phyloP scores from a whole-genome alignment of 306 rosid genomes.

The Ochetophila trinervis region DNA sequence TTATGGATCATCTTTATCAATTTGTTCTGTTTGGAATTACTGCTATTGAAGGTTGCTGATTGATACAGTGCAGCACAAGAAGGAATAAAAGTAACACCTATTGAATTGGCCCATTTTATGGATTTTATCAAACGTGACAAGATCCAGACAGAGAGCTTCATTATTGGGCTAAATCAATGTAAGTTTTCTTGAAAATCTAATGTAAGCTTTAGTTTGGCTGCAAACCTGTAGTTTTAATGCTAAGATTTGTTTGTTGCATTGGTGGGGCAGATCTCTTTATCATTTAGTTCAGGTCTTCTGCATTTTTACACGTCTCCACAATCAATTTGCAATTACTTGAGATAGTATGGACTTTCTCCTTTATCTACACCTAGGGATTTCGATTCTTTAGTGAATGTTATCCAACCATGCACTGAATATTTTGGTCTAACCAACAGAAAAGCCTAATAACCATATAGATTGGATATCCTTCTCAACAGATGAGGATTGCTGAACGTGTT shows the following conservation, averaged over 20 bases:
- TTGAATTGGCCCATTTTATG: constrained; percentile 41
- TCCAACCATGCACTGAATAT: too few species aligned
- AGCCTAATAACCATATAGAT: too few species aligned
- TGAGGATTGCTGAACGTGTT: too few species aligned
- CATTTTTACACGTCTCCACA: too few species aligned
- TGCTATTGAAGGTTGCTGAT: constrained; percentile 25
- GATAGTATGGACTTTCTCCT: too few species aligned
- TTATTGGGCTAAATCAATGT: constrained; percentile 54
- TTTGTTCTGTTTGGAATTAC: constrained; percentile 23
- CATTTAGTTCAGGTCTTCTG: too few species aligned
- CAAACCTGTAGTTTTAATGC: background rate
- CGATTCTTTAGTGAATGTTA: too few species aligned
- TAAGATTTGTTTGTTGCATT: too few species aligned
- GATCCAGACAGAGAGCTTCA: constrained; percentile 55
- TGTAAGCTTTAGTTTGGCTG: constrained; percentile 36
- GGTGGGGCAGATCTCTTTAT: background rate
- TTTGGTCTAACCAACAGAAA: too few species aligned
- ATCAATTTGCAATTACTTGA: too few species aligned
- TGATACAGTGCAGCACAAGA: constrained; percentile 63
- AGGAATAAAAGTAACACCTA: constrained; percentile 49
- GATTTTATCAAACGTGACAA: constrained; percentile 49
- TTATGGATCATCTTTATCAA: constrained; percentile 3
- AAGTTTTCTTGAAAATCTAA: background rate
- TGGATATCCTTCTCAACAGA: too few species aligned
- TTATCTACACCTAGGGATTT: too few species aligned